phyloP scores from a whole-genome alignment of 176 grass and related monocot genomes.

The Saccharum officinarum region DNA sequence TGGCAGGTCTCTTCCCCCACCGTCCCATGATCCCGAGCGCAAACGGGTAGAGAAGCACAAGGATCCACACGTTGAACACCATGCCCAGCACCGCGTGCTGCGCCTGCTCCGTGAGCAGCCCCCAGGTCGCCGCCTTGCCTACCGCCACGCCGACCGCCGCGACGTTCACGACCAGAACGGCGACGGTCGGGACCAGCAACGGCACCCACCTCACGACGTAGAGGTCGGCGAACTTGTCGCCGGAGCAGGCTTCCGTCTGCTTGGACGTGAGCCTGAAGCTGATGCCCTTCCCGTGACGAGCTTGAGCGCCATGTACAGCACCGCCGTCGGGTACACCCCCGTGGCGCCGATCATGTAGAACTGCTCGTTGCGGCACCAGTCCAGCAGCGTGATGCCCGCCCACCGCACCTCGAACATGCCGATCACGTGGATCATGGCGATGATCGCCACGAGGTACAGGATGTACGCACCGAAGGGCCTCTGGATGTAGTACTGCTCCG shows the following conservation, averaged over 20 bases:
- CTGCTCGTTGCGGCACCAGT: conserved; percentile 59
- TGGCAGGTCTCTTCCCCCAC: conserved; percentile 37
- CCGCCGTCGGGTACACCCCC: conserved; percentile 46
- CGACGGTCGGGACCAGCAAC: conserved; percentile 29
- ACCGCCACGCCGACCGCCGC: conserved; percentile 33
- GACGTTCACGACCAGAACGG: conserved; percentile 24
- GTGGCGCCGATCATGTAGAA: conserved; percentile 54
- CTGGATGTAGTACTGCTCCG: conserved; percentile 48
- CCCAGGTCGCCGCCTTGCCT: conserved; percentile 37
- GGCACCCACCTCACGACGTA: conserved; percentile 48
- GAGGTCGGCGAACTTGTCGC: conserved; percentile 45
- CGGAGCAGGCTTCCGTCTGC: conserved; percentile 36
- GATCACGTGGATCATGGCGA: conserved; percentile 41
- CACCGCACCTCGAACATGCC: conserved; percentile 53
- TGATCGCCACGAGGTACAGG: conserved; percentile 18
- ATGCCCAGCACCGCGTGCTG: conserved; percentile 28
- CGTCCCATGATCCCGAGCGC: conserved; percentile 47
- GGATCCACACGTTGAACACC: conserved; percentile 53
- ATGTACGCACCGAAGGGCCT: conserved; percentile 41
- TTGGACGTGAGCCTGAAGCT: conserved; percentile 52
- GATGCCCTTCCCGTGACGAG: conserved; percentile 45
- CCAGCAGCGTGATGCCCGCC: conserved; percentile 45
- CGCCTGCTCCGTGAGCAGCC: conserved; percentile 20
- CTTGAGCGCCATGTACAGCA: conserved; percentile 51
- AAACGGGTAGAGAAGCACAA: conserved; percentile 55